Base-by-base conservation (phyloP, 495 filamentous ascomycete species). In the Penicillium coffeae region DNA sequence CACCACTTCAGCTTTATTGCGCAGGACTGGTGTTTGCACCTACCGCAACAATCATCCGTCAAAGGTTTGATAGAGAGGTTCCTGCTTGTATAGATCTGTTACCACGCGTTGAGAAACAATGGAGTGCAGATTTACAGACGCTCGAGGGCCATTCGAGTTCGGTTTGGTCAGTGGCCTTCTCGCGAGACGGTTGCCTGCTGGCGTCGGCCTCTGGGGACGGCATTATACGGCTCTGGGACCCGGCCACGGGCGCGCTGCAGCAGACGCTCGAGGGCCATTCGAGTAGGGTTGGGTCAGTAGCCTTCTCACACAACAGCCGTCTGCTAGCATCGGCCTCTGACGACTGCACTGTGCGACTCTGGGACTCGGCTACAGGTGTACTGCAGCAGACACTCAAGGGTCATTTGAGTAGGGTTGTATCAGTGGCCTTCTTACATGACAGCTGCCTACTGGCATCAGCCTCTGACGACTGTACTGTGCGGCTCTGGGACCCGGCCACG, bases 1-100 rank as follows among this genome's bases (percentile, higher is more conserved):
- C 32, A 32, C 15, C 12, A 14, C 42, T 44, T 14, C 32, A 19
- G 42, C 21, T 59, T 10, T 56, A 56, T 32, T 30, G 42, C 21
- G 38, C 56, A 10, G 59, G 55, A 14, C 54, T 73, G 10, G 14
- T 68, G 8, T 74, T 72, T 55, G 51, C 59, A 63, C 6, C 44
- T 59, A 15, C 44, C 55, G 32, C 50, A 54, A 33, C 58, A 60
- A 58, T 25, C 35, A 2, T 34, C 30, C 22, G 18, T 0, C 4
- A 4, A 10, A 10, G 10, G 4, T 30, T 30, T 30, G 25, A 4
- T 4, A 30, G 25, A 30, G 25, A 30, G 25, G 5, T 30, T 30
- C 25, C 25, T 30, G 25, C 4, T 30, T 30, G 25, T 4, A 5
- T 30, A 30, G 4, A 4, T 10, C 4, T 4, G 10, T 4, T 4